Percentiles rank a stretch among this genome's conserved stretches.
phyloP scores from a whole-genome alignment of 108 stramenopile species.

The Discostella pseudostelligera region DNA sequence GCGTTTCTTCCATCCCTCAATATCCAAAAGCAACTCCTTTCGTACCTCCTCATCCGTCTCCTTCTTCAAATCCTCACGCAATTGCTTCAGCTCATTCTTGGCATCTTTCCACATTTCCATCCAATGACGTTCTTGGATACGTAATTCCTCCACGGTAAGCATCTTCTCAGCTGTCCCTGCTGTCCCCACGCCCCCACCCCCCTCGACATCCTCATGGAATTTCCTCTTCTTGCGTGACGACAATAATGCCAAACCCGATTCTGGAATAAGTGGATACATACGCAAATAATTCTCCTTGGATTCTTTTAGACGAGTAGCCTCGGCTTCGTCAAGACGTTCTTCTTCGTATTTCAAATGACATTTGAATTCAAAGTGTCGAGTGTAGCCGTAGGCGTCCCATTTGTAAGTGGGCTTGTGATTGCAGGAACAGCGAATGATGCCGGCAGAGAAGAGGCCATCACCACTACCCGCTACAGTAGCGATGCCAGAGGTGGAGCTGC shows the following conservation, averaged over 20 bases:
- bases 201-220: constrained; percentile 1
- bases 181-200: too few relatives aligned
- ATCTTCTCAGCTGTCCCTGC: too few relatives aligned
- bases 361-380: constrained; percentile 31
- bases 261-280: constrained; percentile 13
- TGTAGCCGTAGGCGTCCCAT: constrained; percentile 29
- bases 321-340: constrained; percentile 15
- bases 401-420: constrained; percentile 30
- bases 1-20: constrained; percentile 21
- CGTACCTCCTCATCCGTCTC: constrained; percentile 20
- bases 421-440: constrained; percentile 25
- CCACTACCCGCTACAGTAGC: too few relatives aligned
- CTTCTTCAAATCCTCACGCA: constrained; percentile 13
- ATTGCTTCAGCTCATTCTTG: constrained; percentile 8
- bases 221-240: neutral
- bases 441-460: too few relatives aligned
- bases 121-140: constrained; percentile 23
- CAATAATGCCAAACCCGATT: neutral
- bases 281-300: constrained; percentile 16
- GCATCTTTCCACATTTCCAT: constrained; percentile 23
- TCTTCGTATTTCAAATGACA: constrained; percentile 27
- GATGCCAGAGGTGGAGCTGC: too few relatives aligned
- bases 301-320: constrained; percentile 12
- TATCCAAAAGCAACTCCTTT: constrained; percentile 15
- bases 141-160: constrained; percentile 13